phyloP scores from a whole-genome alignment of 768 basidiomycete species.

The Hydnomerulius pinastri region DNA sequence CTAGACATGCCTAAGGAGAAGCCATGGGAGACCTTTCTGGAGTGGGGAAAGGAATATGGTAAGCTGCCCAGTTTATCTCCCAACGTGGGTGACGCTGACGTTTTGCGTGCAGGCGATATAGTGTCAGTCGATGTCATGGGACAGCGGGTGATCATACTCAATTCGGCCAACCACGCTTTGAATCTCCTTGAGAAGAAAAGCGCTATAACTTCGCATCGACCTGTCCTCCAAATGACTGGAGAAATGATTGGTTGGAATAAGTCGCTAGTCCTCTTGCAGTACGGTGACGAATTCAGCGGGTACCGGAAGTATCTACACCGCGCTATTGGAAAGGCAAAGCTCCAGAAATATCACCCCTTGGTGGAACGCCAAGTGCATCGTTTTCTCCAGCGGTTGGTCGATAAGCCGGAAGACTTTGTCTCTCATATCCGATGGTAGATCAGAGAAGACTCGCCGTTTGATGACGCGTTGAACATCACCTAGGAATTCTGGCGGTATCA shows the following conservation, averaged over 20 bases:
- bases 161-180: slow-evolving; percentile 39
- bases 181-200: slow-evolving; percentile 51
- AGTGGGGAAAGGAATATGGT: slow-evolving; percentile 17
- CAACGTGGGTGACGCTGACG: background rate
- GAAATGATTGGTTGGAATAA: slow-evolving; percentile 1
- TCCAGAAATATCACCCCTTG: slow-evolving; percentile 38
- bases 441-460: background rate
- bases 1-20: slow-evolving; percentile 17
- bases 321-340: background rate
- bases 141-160: slow-evolving; percentile 32
- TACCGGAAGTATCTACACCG: slow-evolving; percentile 1
- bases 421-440: slow-evolving; percentile 48
- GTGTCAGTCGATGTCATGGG: slow-evolving; percentile 31
- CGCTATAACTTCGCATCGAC: slow-evolving; percentile 51
- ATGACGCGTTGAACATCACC: too few species aligned
- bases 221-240: slow-evolving; percentile 32
- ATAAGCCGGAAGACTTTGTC: slow-evolving; percentile 48
- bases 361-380: slow-evolving; percentile 49
- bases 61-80: slow-evolving; percentile 11
- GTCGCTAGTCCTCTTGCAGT: background rate
- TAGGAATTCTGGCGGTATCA: slow-evolving; percentile 37
- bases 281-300: slow-evolving; percentile 1
- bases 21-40: slow-evolving; percentile 21
- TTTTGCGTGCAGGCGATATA: slow-evolving; percentile 26
- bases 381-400: slow-evolving; percentile 49